These are phyloP conservation scores for Ceriops decandra DNA, from an alignment of 345 rosid species.

Conservation along the genomic window DNA sequence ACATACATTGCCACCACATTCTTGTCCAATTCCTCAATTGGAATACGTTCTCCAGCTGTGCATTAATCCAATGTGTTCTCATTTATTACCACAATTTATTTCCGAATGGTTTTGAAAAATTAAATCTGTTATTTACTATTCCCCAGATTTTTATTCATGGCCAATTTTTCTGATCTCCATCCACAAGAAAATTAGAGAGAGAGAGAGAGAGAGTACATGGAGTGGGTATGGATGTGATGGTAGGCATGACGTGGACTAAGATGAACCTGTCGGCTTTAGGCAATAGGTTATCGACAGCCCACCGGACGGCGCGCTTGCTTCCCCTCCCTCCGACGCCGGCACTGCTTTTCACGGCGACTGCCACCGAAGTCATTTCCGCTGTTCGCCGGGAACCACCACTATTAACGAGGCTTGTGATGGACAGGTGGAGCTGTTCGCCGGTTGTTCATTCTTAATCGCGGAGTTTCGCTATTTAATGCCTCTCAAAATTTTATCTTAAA, in stretches of 20 bases:
- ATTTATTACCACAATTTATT: too few relatives aligned
- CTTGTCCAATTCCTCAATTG: conserved; percentile 60
- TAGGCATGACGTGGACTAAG: conserved; percentile 73
- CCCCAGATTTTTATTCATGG: too few relatives aligned
- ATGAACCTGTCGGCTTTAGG: conserved; percentile 49
- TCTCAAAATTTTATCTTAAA: too few relatives aligned
- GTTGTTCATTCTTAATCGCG: too few relatives aligned
- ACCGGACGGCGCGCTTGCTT: conserved; percentile 73
- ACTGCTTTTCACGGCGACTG: conserved; percentile 66
- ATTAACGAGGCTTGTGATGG: too few relatives aligned
- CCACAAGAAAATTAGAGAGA: background rate
- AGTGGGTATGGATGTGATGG: conserved; percentile 56
- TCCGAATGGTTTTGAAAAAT: too few relatives aligned
- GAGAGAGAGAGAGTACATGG: conserved; percentile 43
- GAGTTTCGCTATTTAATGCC: too few relatives aligned
- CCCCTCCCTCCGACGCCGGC: conserved; percentile 46
- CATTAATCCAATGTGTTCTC: background rate
- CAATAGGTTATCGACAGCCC: conserved; percentile 61
- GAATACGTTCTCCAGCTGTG: conserved; percentile 57
- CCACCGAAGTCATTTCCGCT: conserved; percentile 29
- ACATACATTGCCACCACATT: conserved; percentile 59
- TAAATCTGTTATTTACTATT: too few relatives aligned
- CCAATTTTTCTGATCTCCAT: background rate
- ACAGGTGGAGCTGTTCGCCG: too few relatives aligned
- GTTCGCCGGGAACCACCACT: conserved; percentile 13